Percentiles rank a stretch among this genome's conserved stretches.
phyloP scores from a whole-genome alignment of 345 rosid species.

The Syzygium oleosum region DNA sequence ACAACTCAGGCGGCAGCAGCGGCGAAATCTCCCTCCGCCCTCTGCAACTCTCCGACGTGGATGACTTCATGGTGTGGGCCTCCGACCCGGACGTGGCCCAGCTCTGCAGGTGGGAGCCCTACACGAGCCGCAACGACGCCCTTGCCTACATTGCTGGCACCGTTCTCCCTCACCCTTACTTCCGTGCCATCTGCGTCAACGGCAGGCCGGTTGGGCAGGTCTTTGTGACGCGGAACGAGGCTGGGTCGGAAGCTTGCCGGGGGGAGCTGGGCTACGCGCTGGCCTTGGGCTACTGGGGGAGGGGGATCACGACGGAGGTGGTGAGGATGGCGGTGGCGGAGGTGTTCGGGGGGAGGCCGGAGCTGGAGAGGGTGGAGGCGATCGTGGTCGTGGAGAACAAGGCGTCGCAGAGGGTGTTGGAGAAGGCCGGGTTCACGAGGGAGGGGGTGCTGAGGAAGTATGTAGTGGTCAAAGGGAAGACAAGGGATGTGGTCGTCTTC shows the following conservation, averaged over 20 bases:
- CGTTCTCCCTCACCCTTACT: constrained; percentile 48
- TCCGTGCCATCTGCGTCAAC: constrained; percentile 48
- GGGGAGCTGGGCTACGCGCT: constrained; percentile 22
- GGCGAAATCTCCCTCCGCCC: constrained; percentile 25
- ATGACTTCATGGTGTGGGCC: constrained; percentile 69
- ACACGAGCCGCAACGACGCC: constrained; percentile 35
- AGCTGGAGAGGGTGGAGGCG: constrained; percentile 33
- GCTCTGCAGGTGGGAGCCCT: constrained; percentile 53
- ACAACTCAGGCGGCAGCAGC: background rate
- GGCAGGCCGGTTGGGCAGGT: constrained; percentile 43
- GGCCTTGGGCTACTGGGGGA: constrained; percentile 22
- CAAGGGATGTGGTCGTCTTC: constrained; percentile 15
- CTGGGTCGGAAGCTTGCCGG: constrained; percentile 2
- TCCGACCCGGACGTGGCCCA: constrained; percentile 35
- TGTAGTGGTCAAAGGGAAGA: constrained; percentile 8
- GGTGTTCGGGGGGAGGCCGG: constrained; percentile 14
- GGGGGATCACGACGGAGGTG: constrained; percentile 21
- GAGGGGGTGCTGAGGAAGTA: constrained; percentile 31
- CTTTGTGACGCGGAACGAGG: constrained; percentile 32
- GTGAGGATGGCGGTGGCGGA: constrained; percentile 11
- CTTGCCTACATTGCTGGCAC: constrained; percentile 23
- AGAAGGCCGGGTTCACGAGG: constrained; percentile 26
- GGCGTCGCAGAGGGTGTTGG: constrained; percentile 30
- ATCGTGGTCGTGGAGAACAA: constrained; percentile 17
- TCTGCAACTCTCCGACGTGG: constrained; percentile 34